Percentiles rank a stretch among this genome's conserved stretches.
These are phyloP conservation scores for Adansonia madagascariensis DNA, from an alignment of 441 rosid species.

Conservation along the genomic window DNA sequence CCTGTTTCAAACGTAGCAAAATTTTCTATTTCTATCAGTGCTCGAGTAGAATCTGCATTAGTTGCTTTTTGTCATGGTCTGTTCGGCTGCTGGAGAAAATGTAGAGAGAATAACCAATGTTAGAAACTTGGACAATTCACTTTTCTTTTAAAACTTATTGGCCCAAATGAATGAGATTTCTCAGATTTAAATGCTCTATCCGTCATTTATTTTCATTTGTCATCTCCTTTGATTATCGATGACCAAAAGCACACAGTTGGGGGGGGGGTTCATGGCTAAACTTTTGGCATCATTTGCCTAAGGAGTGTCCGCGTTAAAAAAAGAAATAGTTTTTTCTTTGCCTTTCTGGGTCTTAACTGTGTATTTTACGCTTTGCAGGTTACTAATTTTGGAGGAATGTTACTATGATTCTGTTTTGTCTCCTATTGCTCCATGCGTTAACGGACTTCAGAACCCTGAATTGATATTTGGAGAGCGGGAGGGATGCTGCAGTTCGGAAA, in stretches of 20 bases:
- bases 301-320: constrained; percentile 1
- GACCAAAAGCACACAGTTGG: background rate
- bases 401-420: constrained; percentile 45
- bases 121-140: background rate
- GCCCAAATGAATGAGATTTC: background rate
- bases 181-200: background rate
- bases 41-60: constrained; percentile 27
- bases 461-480: constrained; percentile 48
- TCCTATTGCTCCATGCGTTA: constrained; percentile 34
- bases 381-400: constrained; percentile 90
- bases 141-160: background rate
- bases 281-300: constrained; percentile 18
- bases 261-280: background rate
- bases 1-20: constrained; percentile 19
- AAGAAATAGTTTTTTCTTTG: background rate
- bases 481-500: constrained; percentile 40
- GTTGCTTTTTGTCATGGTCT: constrained; percentile 31
- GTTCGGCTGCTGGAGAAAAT: constrained; percentile 27
- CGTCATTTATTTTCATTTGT: background rate
- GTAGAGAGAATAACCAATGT: background rate
- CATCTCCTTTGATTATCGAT: background rate
- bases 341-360: background rate
- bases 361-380: constrained; percentile 41
- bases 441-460: constrained; percentile 38
- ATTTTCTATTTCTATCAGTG: constrained; percentile 17